phyloP scores from a whole-genome alignment of 257 asterid species.

The Solanum corneliomulleri region DNA sequence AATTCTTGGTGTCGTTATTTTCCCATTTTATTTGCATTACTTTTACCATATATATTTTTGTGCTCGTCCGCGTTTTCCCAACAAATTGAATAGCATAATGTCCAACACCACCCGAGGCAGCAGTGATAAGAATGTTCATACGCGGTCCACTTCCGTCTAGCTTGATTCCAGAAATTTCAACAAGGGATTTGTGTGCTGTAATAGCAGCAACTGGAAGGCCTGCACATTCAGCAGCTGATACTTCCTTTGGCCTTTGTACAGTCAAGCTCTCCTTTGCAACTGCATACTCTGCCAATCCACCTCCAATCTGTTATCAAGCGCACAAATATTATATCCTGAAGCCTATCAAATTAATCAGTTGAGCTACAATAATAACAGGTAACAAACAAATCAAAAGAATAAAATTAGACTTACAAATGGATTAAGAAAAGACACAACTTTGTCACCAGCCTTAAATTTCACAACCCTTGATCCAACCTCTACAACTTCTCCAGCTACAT shows the following conservation, averaged over 20 bases:
- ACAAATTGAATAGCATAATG: conserved; percentile 42
- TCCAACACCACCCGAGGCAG: conserved; percentile 69
- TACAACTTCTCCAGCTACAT: conserved; percentile 57
- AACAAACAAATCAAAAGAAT: neutral
- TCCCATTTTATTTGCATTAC: no score
- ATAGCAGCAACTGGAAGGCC: conserved; percentile 43
- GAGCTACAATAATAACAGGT: neutral
- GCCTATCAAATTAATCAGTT: neutral
- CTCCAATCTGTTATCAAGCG: conserved; percentile 13
- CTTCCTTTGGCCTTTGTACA: conserved; percentile 36
- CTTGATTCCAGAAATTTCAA: conserved; percentile 34
- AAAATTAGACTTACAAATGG: conserved; percentile 16
- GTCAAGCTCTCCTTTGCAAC: conserved; percentile 36
- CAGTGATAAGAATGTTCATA: conserved; percentile 52
- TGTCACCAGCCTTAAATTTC: conserved; percentile 48
- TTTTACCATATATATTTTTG: no score
- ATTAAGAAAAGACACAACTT: conserved; percentile 33
- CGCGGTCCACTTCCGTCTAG: conserved; percentile 41
- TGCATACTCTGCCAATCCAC: conserved; percentile 51
- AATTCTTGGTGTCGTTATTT: no score
- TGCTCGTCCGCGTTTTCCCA: no score
- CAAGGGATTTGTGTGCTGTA: conserved; percentile 52
- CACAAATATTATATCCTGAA: neutral
- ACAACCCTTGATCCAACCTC: conserved; percentile 37
- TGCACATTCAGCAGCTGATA: conserved; percentile 54